phyloP scores from a whole-genome alignment of 208 protist species.

The Trypanosoma conorhini region DNA sequence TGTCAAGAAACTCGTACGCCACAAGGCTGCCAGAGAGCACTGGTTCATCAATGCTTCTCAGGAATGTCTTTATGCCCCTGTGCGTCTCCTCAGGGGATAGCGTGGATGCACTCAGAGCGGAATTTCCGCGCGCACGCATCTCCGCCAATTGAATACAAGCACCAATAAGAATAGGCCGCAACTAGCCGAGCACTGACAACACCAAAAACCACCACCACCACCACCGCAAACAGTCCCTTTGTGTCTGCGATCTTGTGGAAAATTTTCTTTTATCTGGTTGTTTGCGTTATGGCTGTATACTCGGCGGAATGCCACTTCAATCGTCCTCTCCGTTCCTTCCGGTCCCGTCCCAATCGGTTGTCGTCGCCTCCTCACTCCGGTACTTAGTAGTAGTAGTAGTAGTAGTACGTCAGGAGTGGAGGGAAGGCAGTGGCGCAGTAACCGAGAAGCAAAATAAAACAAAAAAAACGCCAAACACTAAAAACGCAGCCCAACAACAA shows the following conservation, averaged over 20 bases:
- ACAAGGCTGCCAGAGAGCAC: slow-evolving; percentile 40
- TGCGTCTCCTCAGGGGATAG: slow-evolving; percentile 7
- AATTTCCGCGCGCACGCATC: background rate
- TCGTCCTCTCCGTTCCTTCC: background rate
- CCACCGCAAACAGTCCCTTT: background rate
- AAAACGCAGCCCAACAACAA: background rate
- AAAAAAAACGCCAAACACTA: slow-evolving; percentile 3
- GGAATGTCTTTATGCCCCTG: slow-evolving; percentile 1
- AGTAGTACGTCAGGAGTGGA: background rate
- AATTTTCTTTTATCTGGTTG: background rate
- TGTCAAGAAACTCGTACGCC: slow-evolving; percentile 55
- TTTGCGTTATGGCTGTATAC: background rate
- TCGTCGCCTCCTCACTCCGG: background rate
- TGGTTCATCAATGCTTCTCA: slow-evolving; percentile 25
- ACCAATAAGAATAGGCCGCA: background rate
- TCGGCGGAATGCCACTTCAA: background rate
- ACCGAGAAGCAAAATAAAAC: background rate
- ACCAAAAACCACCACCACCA: background rate
- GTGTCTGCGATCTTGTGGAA: background rate
- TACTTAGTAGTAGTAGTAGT: slow-evolving; percentile 7
- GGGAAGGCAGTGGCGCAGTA: background rate
- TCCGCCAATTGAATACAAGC: background rate
- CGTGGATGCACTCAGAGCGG: background rate
- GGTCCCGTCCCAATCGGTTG: background rate
- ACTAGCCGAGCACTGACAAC: background rate